Base-by-base conservation (phyloP, 441 rosid genomes). In the Gossypium gossypioides region DNA sequence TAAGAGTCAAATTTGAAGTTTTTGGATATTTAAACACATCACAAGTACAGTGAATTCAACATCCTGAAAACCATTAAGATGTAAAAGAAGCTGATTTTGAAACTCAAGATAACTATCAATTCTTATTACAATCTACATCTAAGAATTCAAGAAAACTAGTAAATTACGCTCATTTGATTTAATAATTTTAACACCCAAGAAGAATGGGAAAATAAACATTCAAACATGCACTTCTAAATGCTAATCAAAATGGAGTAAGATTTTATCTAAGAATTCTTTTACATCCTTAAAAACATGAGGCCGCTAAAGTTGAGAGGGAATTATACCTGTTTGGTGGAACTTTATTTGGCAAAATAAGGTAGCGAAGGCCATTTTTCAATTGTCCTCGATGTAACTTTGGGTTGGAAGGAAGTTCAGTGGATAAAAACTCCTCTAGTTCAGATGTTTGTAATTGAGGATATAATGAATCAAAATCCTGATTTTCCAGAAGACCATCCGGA, bases 321-420 rank as follows among this genome's bases (percentile, higher is more conserved):
- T 24, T 37, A 62, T 81, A 92, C 99, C 99, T 92, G 86, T 86
- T 90, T 71, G 89, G 91, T 25, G 99, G 99, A 83, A 96, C 93
- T 84, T 93, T 91, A 80, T 96, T 96, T 1, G 98, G 98, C 75
- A 96, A 83, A 69, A 96, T 88, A 78, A 96, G 94, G 84, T 92
- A 96, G 4, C 89, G 92, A 51, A 96, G 99, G 73, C 99, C 99
- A 82, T 92, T 96, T 81, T 84, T 85, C 88, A 92, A 69, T 68
- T 90, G 89, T 65, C 98, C 99, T 60, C 96, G 80, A 72, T 80
- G 78, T 80, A 92, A 74, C 86, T 91, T 96, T 3, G 99, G 97
- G 78, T 96, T 92, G 76, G 92, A 83, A 67, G 92, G 98, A 82
- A 92, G 96, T 78, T 90, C 85, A 78, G 88, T 81, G 67, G 73